Base-by-base conservation (phyloP, 306 rosid species). In the Prunus armeniaca region DNA sequence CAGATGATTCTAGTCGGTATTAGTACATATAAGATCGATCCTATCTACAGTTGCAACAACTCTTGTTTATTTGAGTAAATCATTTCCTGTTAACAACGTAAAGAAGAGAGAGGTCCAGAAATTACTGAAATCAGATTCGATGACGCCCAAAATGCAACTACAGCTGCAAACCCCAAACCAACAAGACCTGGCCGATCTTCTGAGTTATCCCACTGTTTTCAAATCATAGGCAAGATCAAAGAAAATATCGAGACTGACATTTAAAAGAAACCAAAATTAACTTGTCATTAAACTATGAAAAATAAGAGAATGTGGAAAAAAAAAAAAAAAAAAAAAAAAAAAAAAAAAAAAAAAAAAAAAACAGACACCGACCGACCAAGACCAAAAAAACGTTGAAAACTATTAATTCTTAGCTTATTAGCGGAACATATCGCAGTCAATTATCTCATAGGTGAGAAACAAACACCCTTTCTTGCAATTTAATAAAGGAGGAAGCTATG, bases 111-210 rank as follows among this genome's bases (percentile, higher is more conserved):
- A 73, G 67, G 41, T 46, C 20, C 34, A 50, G 38, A 24, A 61
- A 73, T 88, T 91, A 93, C 97, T 67, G 91, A 41, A 49, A 93
- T 72, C 56, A 91, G 70, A 80, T 91, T 91, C 28, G 88, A 65
- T 6, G 93, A 78, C 22, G 97, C 85, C 98, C 97, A 91, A 62
- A 87, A 7, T 32, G 84, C 90, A 41, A 81, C 97, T 61, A 93
- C 20, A 70, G 88, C 89, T 75, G 98, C 84, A 87, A 93, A 93
- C 63, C 98, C 98, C 76, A 93, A 82, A 62, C 93, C 97, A 28
- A 91, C 10, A 47, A 93, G 86, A 61, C 87, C 97, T 30, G 83
- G 7, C 32, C 97, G 87, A 78, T 93, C 97, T 82, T 91, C 97
- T 12, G 91, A 83, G 57, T 80, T 73, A 80, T 85, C 90, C 96